Percentiles rank a stretch among this genome's conserved stretches.
These are phyloP conservation scores for Aspergillus pseudoviridinutans DNA, from an alignment of 2,329 filamentous ascomycete species.

Conservation along the genomic window DNA sequence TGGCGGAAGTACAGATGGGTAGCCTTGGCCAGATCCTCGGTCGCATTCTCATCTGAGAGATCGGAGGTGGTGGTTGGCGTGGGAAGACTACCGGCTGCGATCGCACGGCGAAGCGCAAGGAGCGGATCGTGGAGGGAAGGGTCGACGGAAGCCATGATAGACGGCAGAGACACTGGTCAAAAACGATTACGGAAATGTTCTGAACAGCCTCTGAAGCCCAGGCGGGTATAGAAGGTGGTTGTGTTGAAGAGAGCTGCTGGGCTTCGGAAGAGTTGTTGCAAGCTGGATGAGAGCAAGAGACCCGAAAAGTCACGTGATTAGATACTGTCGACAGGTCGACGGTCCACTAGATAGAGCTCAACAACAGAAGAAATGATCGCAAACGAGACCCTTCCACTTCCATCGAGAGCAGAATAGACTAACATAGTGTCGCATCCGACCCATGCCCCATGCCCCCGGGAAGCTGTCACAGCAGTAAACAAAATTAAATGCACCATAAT, in stretches of 20 bases:
- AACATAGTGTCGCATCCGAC: constrained; percentile 24
- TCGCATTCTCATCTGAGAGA: constrained; percentile 55
- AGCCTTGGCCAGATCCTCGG: constrained; percentile 66
- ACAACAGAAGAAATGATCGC: too few relatives aligned
- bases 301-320: neutral
- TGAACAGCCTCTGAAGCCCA: neutral
- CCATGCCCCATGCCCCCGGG: constrained; percentile 41
- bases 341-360: too few relatives aligned
- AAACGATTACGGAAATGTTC: neutral
- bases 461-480: constrained; percentile 54
- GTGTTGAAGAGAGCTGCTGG: neutral
- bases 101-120: constrained; percentile 76
- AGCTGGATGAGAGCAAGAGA: neutral
- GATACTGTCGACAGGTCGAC: too few relatives aligned
- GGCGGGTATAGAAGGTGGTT: neutral
- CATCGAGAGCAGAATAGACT: neutral
- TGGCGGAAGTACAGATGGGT: constrained; percentile 71
- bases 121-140: constrained; percentile 64
- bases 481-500: constrained; percentile 53
- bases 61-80: constrained; percentile 70
- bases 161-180: neutral
- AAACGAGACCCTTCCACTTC: neutral
- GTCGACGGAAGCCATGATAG: constrained; percentile 54
- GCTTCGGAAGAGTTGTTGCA: neutral
- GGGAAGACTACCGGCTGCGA: constrained; percentile 66